Conservation (phyloP, 2,329 filamentous ascomycete species). For the Stagonosporopsis rhizophila region DNA sequence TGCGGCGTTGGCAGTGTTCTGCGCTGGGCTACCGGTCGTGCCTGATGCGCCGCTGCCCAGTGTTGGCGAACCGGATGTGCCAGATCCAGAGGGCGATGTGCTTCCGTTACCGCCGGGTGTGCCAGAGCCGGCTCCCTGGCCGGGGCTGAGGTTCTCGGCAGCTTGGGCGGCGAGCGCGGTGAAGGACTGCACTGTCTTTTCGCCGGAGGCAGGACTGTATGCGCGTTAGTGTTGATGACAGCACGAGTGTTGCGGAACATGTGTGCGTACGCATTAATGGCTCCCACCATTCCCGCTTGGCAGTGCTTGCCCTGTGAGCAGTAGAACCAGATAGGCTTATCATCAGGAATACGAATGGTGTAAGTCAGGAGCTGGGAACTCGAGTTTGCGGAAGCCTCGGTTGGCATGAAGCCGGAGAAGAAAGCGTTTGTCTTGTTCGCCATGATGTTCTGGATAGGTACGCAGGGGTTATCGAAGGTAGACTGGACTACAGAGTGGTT, state of each 20-base stretch:
- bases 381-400: constrained; percentile 44
- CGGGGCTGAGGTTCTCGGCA: constrained; percentile 52
- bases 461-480: constrained; percentile 73
- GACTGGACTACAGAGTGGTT: constrained; percentile 86
- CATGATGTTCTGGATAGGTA: constrained; percentile 61
- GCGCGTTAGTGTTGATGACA: constrained; percentile 24
- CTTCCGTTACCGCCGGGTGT: background rate
- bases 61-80: constrained; percentile 17
- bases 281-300: constrained; percentile 76
- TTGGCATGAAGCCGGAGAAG: constrained; percentile 71
- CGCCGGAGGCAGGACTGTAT: constrained; percentile 40
- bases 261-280: constrained; percentile 73
- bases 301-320: constrained; percentile 79
- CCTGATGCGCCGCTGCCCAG: constrained; percentile 18
- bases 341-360: constrained; percentile 72
- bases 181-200: constrained; percentile 47
- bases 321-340: constrained; percentile 78
- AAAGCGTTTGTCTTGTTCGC: constrained; percentile 62
- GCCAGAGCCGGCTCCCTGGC: constrained; percentile 36
- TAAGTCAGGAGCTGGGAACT: constrained; percentile 66
- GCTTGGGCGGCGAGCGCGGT: constrained; percentile 49
- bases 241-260: background rate
- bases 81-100: background rate
- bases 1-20: constrained; percentile 38
- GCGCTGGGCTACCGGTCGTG: constrained; percentile 26